Percentiles rank a stretch among this genome's conserved stretches.
phyloP scores from a whole-genome alignment of 129 eudicot species.

The Pittosporum tobira region DNA sequence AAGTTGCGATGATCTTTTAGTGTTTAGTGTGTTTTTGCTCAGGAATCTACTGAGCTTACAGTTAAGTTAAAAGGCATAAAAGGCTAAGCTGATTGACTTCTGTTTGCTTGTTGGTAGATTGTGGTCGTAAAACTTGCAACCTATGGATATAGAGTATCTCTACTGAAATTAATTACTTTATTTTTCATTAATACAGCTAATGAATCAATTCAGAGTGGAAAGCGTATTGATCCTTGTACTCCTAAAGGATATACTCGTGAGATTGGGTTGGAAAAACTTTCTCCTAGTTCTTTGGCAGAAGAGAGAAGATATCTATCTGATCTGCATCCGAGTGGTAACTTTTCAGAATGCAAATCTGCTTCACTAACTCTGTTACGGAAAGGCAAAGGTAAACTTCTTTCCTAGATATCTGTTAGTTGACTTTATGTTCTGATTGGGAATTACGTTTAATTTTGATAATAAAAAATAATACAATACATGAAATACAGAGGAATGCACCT shows the following conservation, averaged over 20 bases:
- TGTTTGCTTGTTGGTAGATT: too few relatives aligned
- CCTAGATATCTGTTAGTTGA: neutral
- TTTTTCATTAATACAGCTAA: slow-evolving; percentile 26
- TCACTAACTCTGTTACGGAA: slow-evolving; percentile 62
- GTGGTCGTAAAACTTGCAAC: neutral
- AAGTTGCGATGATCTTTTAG: too few relatives aligned
- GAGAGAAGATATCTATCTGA: slow-evolving; percentile 28
- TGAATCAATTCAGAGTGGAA: slow-evolving; percentile 33
- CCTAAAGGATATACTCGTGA: slow-evolving; percentile 62
- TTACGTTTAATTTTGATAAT: neutral
- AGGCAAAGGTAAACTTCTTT: slow-evolving; percentile 51
- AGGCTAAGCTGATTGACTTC: too few relatives aligned
- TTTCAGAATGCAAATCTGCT: slow-evolving; percentile 84
- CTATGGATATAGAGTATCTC: neutral
- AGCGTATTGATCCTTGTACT: slow-evolving; percentile 69
- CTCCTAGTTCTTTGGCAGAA: slow-evolving; percentile 39
- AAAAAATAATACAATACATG: too few relatives aligned
- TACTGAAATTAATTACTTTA: neutral
- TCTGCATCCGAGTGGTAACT: slow-evolving; percentile 72
- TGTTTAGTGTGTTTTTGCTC: neutral
- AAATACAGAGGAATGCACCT: slow-evolving; percentile 50
- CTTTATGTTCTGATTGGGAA: neutral
- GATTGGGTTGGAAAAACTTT: slow-evolving; percentile 17
- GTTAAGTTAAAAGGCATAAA: neutral
- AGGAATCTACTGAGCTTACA: neutral